Evolutionary conservation across 148 eudicot species (phyloP).

Genomic region (Talinum fruticosum): DNA sequence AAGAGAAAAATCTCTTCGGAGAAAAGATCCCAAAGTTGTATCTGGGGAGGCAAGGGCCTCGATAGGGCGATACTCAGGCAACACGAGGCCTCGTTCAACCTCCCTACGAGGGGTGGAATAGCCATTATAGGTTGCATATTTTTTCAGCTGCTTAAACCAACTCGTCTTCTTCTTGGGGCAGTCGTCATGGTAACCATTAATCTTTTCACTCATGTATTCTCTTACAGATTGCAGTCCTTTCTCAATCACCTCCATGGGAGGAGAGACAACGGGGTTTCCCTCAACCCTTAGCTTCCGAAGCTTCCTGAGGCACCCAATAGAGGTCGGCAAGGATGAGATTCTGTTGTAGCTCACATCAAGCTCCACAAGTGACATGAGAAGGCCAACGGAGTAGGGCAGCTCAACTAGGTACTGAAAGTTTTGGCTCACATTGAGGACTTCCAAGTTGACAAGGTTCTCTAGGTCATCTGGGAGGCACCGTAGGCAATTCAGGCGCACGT

Average conservation of each 20-base stretch:
- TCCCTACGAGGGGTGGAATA: constrained; percentile 11
- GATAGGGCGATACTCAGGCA: constrained; percentile 32
- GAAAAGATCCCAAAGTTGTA: constrained; percentile 53
- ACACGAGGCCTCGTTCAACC: constrained; percentile 28
- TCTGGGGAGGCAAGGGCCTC: constrained; percentile 65
- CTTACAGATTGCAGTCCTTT: constrained; percentile 50
- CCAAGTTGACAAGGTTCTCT: constrained; percentile 58
- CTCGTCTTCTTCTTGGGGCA: constrained; percentile 37
- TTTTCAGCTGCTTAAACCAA: constrained; percentile 55
- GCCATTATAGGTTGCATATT: constrained; percentile 45
- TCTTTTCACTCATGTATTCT: constrained; percentile 53
- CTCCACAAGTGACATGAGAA: constrained; percentile 65
- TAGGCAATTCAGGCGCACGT: constrained; percentile 72
- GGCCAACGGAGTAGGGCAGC: constrained; percentile 64
- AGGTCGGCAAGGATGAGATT: constrained; percentile 46
- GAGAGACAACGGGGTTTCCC: constrained; percentile 69
- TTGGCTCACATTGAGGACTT: constrained; percentile 65
- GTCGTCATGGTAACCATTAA: constrained; percentile 38
- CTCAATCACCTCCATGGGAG: constrained; percentile 63
- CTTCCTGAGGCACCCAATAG: constrained; percentile 59
- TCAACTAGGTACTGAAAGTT: constrained; percentile 59
- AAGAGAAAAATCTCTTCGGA: constrained; percentile 55
- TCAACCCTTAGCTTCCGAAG: constrained; percentile 64
- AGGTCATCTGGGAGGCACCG: constrained; percentile 71
- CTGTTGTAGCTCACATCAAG: constrained; percentile 71